Evolutionary conservation across 176 grass and related monocot genomes (phyloP).

Genomic region (Musa troglodytarum): DNA sequence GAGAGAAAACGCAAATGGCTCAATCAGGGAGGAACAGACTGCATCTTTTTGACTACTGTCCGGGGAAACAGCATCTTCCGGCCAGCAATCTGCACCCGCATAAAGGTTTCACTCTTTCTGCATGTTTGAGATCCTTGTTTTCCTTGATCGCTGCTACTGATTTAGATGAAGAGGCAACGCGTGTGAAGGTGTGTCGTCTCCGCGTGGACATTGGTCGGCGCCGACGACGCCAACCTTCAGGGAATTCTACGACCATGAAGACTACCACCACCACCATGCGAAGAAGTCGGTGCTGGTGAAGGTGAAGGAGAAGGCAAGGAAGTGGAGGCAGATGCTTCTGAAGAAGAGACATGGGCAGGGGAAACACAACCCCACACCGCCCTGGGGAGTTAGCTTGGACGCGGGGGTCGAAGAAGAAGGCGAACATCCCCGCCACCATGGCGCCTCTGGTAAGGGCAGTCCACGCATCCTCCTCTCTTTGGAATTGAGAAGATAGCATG

Average conservation of each 20-base stretch:
- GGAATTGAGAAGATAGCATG: background rate
- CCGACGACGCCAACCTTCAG: background rate
- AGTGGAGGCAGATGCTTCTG: slow-evolving; percentile 45
- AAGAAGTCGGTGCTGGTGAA: slow-evolving; percentile 59
- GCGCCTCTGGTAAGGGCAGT: slow-evolving; percentile 34
- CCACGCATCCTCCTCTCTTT: background rate
- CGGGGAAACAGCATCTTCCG: background rate
- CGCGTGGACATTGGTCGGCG: background rate
- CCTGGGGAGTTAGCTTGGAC: background rate
- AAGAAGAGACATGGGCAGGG: slow-evolving; percentile 24
- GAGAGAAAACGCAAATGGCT: background rate
- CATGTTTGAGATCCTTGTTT: background rate
- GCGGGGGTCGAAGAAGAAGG: slow-evolving; percentile 8
- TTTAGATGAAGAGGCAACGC: background rate
- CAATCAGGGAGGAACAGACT: background rate
- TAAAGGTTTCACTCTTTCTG: background rate
- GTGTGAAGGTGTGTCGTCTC: background rate
- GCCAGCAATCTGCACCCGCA: background rate
- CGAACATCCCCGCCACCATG: slow-evolving; percentile 33
- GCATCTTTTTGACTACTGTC: background rate
- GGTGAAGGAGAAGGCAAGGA: slow-evolving; percentile 87
- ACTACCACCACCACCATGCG: slow-evolving; percentile 39
- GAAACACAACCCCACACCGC: background rate
- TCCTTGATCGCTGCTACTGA: background rate
- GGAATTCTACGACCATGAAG: slow-evolving; percentile 1